Evolutionary conservation across 371 early-diverging fungal genomes (phyloP).

Genomic region (Blakeslea trispora): DNA sequence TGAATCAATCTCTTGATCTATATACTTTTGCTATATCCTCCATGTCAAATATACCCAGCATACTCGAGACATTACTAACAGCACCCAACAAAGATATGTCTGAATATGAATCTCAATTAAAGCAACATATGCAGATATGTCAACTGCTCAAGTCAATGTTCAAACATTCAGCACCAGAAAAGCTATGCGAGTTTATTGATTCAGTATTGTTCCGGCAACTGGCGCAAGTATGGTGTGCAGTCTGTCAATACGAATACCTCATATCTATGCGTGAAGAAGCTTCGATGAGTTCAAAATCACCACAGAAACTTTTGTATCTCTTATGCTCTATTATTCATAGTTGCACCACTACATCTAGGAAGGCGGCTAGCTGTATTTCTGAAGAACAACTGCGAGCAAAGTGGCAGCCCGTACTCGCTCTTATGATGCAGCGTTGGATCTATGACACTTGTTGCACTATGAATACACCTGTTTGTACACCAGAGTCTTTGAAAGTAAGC

Average conservation of each 20-base stretch:
- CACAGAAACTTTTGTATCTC: constrained; percentile 4
- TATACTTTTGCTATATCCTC: neutral
- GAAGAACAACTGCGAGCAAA: neutral
- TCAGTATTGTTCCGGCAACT: neutral
- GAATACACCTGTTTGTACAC: neutral
- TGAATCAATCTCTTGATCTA: neutral
- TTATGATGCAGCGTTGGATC: constrained; percentile 11
- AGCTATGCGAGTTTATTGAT: neutral
- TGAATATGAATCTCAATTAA: constrained; percentile 1
- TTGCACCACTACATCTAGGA: neutral
- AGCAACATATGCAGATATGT: neutral
- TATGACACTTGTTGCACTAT: constrained; percentile 11
- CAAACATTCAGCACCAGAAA: constrained; percentile 1
- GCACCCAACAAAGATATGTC: neutral
- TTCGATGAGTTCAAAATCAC: neutral
- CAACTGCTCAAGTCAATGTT: constrained; percentile 4
- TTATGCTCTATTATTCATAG: constrained; percentile 3
- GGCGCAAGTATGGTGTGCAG: neutral
- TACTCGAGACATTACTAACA: neutral
- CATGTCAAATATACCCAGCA: neutral
- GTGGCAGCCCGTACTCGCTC: constrained; percentile 8
- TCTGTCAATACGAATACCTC: constrained; percentile 1
- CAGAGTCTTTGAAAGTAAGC: constrained; percentile 1
- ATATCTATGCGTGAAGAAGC: neutral
- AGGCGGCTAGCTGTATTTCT: neutral